Evolutionary conservation across 129 eudicot species (phyloP), one percentile per base, ranked within the genome.

Genomic region (Mikania micrantha): DNA sequence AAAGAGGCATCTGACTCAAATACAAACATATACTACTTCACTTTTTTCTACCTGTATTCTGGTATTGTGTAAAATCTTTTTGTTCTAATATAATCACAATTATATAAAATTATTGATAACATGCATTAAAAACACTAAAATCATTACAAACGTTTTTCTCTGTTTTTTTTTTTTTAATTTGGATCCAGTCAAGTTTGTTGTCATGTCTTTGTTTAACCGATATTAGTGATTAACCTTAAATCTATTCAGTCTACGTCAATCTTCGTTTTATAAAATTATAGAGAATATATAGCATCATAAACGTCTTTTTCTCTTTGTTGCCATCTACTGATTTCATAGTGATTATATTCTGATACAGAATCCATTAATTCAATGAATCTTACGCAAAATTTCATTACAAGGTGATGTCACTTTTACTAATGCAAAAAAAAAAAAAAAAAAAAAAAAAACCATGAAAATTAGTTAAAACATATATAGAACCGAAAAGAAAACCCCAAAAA

Each of bases 261-360:
- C n/a, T n/a, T n/a, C n/a, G n/a, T n/a, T n/a, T n/a, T n/a, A n/a
- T n/a, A n/a, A n/a, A n/a, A n/a, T n/a, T n/a, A n/a, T n/a, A n/a
- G n/a, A n/a, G n/a, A n/a, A n/a, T n/a, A n/a, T n/a, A n/a, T n/a
- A n/a, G n/a, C 12, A 25, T 25, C 19, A 54, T 54, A 54, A 54
- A 25, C 28, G 6, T 32, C 6, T 3, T 29, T 29, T 8, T 54
- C 61, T 52, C n/a, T n/a, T n/a, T n/a, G 17, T 56, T 56, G 61
- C 27, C 61, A 56, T 25, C 61, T 56, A 25, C 32, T 56, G 9
- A 27, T 4, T 0, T 56, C 13, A 9, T 56, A 56, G 12, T 5
- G 20, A 56, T 56, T 56, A 56, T 56, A 56, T 27, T 56, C 61
- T 28, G 61, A 54, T 54, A 54, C 61, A 56, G 61, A 25, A 25